A percentile compares a stretch with the other conserved stretches of the same genome.
Conservation (phyloP, 305 asterid genomes). For the Lippia alba region DNA sequence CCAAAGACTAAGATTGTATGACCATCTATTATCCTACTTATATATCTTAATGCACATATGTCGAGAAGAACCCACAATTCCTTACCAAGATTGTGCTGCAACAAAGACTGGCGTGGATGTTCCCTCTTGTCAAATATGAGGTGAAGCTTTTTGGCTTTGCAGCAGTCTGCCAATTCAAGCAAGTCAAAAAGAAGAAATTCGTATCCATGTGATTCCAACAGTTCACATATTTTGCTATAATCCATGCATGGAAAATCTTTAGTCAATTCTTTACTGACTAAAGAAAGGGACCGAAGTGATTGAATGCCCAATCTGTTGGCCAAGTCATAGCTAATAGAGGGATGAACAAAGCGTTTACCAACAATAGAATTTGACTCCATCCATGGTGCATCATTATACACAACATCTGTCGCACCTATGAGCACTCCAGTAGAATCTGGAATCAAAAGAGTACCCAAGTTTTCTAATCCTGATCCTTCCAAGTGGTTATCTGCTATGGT, state of each 20-base stretch:
- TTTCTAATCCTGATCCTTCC: constrained; percentile 59
- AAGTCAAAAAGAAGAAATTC: constrained; percentile 92
- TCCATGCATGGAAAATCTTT: constrained; percentile 97
- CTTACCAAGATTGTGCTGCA: constrained; percentile 98
- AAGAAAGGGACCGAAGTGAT: constrained; percentile 85
- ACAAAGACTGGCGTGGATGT: constrained; percentile 84
- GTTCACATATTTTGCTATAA: constrained; percentile 77
- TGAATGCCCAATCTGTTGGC: constrained; percentile 86
- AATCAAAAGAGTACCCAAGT: constrained; percentile 54
- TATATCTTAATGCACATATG: constrained; percentile 26
- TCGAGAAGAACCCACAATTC: constrained; percentile 22
- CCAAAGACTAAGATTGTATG: no score
- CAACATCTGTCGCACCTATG: constrained; percentile 68
- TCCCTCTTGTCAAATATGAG: constrained; percentile 91
- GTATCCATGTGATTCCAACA: constrained; percentile 70
- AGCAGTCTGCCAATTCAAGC: constrained; percentile 96
- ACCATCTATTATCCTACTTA: constrained; percentile 8
- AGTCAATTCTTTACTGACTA: constrained; percentile 87
- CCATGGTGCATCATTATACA: constrained; percentile 98
- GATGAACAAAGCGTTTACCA: constrained; percentile 84
- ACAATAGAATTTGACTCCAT: constrained; percentile 66
- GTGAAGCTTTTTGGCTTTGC: constrained; percentile 92
- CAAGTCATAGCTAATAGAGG: constrained; percentile 74
- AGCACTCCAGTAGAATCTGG: constrained; percentile 94
- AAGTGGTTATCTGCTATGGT: constrained; percentile 70